phyloP scores from a whole-genome alignment of 2,329 filamentous ascomycete species.

The Bretziella fagacearum region DNA sequence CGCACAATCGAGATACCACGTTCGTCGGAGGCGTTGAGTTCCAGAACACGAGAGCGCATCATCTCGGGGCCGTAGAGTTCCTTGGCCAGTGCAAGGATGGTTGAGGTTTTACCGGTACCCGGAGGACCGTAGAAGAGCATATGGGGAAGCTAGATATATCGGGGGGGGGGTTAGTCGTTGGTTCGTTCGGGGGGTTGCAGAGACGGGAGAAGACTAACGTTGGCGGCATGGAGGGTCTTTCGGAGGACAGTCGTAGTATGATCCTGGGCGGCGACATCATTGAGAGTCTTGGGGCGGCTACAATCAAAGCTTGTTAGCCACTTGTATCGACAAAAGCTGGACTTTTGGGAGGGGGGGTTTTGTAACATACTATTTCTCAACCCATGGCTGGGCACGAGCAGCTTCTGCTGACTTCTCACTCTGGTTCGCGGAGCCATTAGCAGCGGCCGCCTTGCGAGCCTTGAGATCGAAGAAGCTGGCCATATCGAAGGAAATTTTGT shows the following conservation, averaged over 20 bases:
- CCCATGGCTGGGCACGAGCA: slow-evolving; percentile 72
- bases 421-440: slow-evolving; percentile 47
- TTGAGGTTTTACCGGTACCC: slow-evolving; percentile 94
- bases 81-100: slow-evolving; percentile 89
- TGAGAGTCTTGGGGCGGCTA: slow-evolving; percentile 83
- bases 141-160: slow-evolving; percentile 57
- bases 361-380: slow-evolving; percentile 79
- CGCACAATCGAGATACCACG: slow-evolving; percentile 93
- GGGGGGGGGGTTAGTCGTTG: slow-evolving; percentile 16
- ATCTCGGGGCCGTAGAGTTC: slow-evolving; percentile 94
- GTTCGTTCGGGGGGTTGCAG: slow-evolving; percentile 13
- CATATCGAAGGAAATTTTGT: slow-evolving; percentile 33
- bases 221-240: slow-evolving; percentile 83
- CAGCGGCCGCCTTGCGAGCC: slow-evolving; percentile 64
- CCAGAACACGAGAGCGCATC: slow-evolving; percentile 84
- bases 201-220: slow-evolving; percentile 33
- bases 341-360: background rate
- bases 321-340: background rate
- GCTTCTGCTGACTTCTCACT: slow-evolving; percentile 41
- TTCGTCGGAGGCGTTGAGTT: slow-evolving; percentile 97
- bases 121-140: slow-evolving; percentile 99
- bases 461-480: slow-evolving; percentile 92
- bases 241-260: slow-evolving; percentile 89
- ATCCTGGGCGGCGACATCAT: slow-evolving; percentile 92
- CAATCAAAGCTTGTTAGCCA: slow-evolving; percentile 1